Conservation (phyloP, 2,329 filamentous ascomycete genomes). For the Curvularia hawaiiensis region DNA sequence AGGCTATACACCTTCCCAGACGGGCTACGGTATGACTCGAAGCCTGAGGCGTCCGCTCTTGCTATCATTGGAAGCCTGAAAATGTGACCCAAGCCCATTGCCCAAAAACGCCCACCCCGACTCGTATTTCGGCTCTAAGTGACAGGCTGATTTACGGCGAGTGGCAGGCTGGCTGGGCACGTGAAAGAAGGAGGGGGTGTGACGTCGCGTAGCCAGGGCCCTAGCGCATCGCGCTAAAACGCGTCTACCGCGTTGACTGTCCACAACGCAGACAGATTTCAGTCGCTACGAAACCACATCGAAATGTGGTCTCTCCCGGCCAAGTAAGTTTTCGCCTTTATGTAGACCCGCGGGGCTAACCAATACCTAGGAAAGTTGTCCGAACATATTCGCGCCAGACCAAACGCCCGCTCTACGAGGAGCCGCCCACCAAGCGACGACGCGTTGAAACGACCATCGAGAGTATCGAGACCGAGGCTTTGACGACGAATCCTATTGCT, state of each 20-base stretch:
- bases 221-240: slow-evolving; percentile 34
- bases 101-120: not conserved
- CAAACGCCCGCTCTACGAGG: slow-evolving; percentile 36
- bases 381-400: slow-evolving; percentile 46
- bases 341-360: slow-evolving; percentile 21
- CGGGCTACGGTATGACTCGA: slow-evolving; percentile 10
- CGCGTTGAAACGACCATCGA: slow-evolving; percentile 35
- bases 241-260: slow-evolving; percentile 24
- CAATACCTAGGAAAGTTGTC: slow-evolving; percentile 31
- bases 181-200: slow-evolving; percentile 6
- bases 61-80: not conserved
- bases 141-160: not conserved
- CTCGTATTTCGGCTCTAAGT: not conserved
- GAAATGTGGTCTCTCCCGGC: slow-evolving; percentile 30
- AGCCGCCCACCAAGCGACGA: slow-evolving; percentile 45
- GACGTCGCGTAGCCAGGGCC: slow-evolving; percentile 17
- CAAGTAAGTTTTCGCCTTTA: slow-evolving; percentile 26
- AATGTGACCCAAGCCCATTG: not conserved
- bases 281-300: slow-evolving; percentile 15
- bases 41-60: not conserved
- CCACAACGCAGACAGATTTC: slow-evolving; percentile 12
- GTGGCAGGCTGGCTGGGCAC: not conserved
- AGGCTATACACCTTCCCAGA: slow-evolving; percentile 15
- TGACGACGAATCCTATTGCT: slow-evolving; percentile 10
- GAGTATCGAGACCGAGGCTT: slow-evolving; percentile 10